phyloP scores from a whole-genome alignment of 1,284 basidiomycete species.

The Ceratobasidium sp. region DNA sequence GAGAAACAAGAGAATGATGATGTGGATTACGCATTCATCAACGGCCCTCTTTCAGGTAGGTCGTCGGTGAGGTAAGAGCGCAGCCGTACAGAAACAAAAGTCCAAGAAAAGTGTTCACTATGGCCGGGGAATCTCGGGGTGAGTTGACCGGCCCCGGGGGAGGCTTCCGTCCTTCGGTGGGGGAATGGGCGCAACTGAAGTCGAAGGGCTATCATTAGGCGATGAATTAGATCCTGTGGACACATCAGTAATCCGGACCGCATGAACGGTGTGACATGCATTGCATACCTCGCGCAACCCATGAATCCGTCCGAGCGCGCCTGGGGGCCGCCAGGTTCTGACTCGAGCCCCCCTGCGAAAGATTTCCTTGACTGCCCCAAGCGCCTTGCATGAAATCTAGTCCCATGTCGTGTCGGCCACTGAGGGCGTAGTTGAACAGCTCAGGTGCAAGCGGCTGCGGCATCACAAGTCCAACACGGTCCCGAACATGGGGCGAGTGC shows the following conservation, averaged over 20 bases:
- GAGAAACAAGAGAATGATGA: neutral
- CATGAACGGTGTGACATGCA: neutral
- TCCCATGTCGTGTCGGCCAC: conserved; percentile 31
- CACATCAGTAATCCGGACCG: neutral
- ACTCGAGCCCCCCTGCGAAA: neutral
- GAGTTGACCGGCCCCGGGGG: conserved; percentile 13
- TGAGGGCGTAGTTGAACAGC: conserved; percentile 25
- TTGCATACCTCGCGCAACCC: conserved; percentile 15
- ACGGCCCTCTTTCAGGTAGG: neutral
- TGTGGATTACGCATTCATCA: neutral
- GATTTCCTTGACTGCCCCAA: conserved; percentile 14
- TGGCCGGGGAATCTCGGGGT: conserved; percentile 8
- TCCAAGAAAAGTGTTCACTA: conserved; percentile 8
- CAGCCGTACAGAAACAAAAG: conserved; percentile 12
- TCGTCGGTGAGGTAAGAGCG: neutral
- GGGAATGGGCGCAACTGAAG: conserved; percentile 4
- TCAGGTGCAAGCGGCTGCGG: conserved; percentile 38
- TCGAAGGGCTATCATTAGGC: conserved; percentile 2
- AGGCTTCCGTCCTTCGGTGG: conserved; percentile 7
- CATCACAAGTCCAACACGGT: conserved; percentile 37
- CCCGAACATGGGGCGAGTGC: conserved; percentile 28
- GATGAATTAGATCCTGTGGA: neutral
- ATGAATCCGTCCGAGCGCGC: conserved; percentile 27
- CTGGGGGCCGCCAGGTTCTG: conserved; percentile 3
- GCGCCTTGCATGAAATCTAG: conserved; percentile 9